Conservation (phyloP, 2,329 filamentous ascomycete species). For the Zarea fungicola region DNA sequence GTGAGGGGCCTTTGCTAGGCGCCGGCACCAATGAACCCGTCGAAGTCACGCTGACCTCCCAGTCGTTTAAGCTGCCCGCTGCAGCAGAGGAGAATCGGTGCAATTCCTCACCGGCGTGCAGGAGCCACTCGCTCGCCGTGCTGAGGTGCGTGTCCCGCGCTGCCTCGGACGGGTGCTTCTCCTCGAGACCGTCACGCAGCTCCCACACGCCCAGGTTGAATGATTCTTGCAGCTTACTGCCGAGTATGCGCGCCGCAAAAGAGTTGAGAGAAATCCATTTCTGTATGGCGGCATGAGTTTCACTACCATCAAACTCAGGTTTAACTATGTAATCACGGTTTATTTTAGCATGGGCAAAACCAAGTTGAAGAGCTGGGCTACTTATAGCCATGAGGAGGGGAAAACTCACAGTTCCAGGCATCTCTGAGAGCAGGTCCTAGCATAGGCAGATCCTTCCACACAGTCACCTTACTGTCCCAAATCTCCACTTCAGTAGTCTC, state of each 20-base stretch:
- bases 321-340: slow-evolving; percentile 19
- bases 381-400: too few relatives aligned
- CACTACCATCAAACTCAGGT: slow-evolving; percentile 21
- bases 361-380: too few relatives aligned
- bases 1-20: slow-evolving; percentile 17
- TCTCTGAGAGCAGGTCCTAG: slow-evolving; percentile 26
- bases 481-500: slow-evolving; percentile 22
- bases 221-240: slow-evolving; percentile 19
- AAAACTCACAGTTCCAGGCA: slow-evolving; percentile 26
- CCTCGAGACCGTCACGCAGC: slow-evolving; percentile 27
- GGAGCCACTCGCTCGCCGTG: slow-evolving; percentile 24
- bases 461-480: slow-evolving; percentile 21
- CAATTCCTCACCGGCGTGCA: slow-evolving; percentile 24
- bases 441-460: slow-evolving; percentile 29
- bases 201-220: slow-evolving; percentile 26
- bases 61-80: slow-evolving; percentile 16
- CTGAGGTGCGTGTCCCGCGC: slow-evolving; percentile 8
- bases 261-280: slow-evolving; percentile 30
- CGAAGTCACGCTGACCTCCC: slow-evolving; percentile 18
- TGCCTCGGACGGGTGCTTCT: slow-evolving; percentile 15
- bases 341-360: too few relatives aligned
- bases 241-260: slow-evolving; percentile 27
- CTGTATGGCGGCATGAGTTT: slow-evolving; percentile 16
- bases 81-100: slow-evolving; percentile 16
- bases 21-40: slow-evolving; percentile 18